Conservation (phyloP, 257 asterid species). For the Echites panduratus region DNA sequence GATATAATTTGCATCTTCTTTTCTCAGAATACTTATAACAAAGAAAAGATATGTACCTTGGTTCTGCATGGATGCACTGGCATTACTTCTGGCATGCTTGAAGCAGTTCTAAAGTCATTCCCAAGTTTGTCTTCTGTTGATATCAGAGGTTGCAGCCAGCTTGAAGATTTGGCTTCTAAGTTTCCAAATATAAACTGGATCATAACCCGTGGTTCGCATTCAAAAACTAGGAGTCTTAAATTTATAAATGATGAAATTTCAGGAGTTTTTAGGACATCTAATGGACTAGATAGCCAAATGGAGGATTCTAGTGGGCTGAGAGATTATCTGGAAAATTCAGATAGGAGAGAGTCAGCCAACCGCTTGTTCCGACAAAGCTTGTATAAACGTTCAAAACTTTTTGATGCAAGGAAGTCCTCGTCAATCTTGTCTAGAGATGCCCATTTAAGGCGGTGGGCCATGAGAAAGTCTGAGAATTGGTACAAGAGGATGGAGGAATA, state of each 20-base stretch:
- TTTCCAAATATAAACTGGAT: constrained; percentile 84
- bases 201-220: constrained; percentile 40
- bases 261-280: constrained; percentile 29
- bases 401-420: constrained; percentile 89
- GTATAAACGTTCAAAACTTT: constrained; percentile 89
- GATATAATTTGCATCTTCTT: constrained; percentile 8
- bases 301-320: constrained; percentile 93
- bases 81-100: constrained; percentile 62
- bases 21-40: constrained; percentile 77
- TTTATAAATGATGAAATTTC: constrained; percentile 44
- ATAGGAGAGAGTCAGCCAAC: constrained; percentile 81
- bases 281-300: constrained; percentile 30
- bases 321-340: constrained; percentile 91
- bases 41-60: constrained; percentile 65
- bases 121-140: constrained; percentile 61
- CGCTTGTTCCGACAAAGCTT: constrained; percentile 87
- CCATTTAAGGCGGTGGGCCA: constrained; percentile 78
- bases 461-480: constrained; percentile 75
- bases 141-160: constrained; percentile 87
- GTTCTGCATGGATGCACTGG: constrained; percentile 73
- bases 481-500: constrained; percentile 80
- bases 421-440: constrained; percentile 93
- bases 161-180: constrained; percentile 69
- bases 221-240: constrained; percentile 52
- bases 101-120: constrained; percentile 65